Base-by-base conservation (phyloP, 2,329 filamentous ascomycete species). In the Fusarium nurragi region DNA sequence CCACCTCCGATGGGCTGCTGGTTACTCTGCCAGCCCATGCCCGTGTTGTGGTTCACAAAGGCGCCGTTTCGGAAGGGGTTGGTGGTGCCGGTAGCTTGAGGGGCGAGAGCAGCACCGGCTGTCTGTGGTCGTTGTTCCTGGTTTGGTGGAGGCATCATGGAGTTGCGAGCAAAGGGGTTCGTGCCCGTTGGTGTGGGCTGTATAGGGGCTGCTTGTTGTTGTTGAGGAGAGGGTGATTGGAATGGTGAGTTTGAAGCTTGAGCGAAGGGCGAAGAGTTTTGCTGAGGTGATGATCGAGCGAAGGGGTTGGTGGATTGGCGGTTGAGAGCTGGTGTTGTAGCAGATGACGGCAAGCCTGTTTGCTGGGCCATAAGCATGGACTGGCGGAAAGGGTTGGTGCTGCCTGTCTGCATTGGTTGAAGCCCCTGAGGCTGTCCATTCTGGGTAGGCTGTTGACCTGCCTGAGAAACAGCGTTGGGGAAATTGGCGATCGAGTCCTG, bases 1-100 rank as follows among this genome's bases (percentile, higher is more conserved):
- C 88, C 90, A 5, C 93, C 93, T 65, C 97, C 91, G 5, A 95
- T 94, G 10, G 90, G 86, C 72, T 92, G 87, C 67, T 90, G 88
- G 60, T 87, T 86, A 64, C 90, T 85, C 76, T 97, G 94, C 93
- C 95, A 98, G 3, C 92, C 92, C 76, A 92, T 84, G 1, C 94
- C 94, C 0, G 93, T 97, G 64, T 88, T 84, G 72, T 97, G 93
- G 73, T 97, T 95, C 49, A 97, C 89, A 76, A 97, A 97, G 5
- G 90, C 88, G 41, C 91, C 92, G 74, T 98, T 93, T 16, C 95
- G 87, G 84, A 98, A 98, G 1, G 95, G 95, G 72, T 99, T 99
- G 3, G 94, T 97, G 72, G 87, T 93, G 10, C 93, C 94, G 0
- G 94, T 97, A 2, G 90, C 86, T 72, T 94, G 93, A 3, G 93